A percentile compares a stretch with the other conserved stretches of the same genome.
phyloP scores from a whole-genome alignment of 2,329 filamentous ascomycete genomes.

The Pseudopithomyces maydicus region DNA sequence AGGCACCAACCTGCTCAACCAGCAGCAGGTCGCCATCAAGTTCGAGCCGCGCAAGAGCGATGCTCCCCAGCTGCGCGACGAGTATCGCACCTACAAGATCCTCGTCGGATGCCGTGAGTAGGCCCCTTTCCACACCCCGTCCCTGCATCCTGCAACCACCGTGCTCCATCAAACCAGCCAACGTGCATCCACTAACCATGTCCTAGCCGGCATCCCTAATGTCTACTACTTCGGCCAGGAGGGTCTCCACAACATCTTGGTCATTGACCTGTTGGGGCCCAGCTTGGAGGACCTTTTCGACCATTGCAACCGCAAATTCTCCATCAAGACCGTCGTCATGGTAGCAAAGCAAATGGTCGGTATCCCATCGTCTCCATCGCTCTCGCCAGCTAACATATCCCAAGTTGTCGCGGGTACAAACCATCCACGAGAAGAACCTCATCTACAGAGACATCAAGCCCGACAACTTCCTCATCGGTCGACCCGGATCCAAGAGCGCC shows the following conservation, averaged over 20 bases:
- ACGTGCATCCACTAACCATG: constrained; percentile 38
- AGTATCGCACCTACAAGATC: constrained; percentile 99
- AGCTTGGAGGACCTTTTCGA: constrained; percentile 97
- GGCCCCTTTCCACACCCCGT: constrained; percentile 18
- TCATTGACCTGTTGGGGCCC: constrained; percentile 93
- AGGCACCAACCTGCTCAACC: constrained; percentile 97
- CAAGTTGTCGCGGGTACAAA: constrained; percentile 88
- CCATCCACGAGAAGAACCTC: constrained; percentile 97
- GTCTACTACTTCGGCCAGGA: constrained; percentile 99
- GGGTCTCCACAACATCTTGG: constrained; percentile 96
- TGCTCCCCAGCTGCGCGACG: constrained; percentile 94
- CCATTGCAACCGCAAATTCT: constrained; percentile 92
- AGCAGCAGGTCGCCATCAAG: constrained; percentile 99
- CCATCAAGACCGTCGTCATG: constrained; percentile 98
- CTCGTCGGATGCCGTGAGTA: constrained; percentile 97
- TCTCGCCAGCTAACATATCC: constrained; percentile 13
- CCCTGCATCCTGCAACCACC: background rate
- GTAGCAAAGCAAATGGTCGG: constrained; percentile 96
- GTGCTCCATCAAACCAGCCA: background rate
- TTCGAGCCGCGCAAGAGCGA: constrained; percentile 99
- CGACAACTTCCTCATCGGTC: constrained; percentile 97
- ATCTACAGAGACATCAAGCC: constrained; percentile 99
- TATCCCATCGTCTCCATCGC: constrained; percentile 14
- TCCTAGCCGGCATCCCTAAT: constrained; percentile 91
- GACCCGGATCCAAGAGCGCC: constrained; percentile 88